Evolutionary conservation across 1,139 yeast genomes (phyloP).

Genomic region (Nakaseomyces delphensis): DNA sequence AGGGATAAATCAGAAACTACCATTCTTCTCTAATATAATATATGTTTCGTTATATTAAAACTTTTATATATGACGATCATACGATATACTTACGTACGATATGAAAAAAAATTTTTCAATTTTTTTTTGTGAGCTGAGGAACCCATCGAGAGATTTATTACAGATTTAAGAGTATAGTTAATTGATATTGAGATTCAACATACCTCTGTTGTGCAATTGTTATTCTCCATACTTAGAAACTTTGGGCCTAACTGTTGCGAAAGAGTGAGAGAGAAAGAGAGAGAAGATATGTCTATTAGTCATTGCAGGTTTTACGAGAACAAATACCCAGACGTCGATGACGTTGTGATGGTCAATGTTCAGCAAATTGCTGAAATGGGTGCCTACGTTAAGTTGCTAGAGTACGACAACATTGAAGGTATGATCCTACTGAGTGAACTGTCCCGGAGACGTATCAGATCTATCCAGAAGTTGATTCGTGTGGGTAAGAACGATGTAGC

Average conservation of each 20-base stretch:
- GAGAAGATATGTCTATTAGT: slow-evolving; percentile 58
- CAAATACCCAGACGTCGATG: slow-evolving; percentile 98
- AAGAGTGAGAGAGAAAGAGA: background rate
- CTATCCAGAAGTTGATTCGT: slow-evolving; percentile 93
- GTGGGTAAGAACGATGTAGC: slow-evolving; percentile 99
- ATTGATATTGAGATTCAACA: no score
- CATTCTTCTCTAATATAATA: no score
- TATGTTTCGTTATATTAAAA: no score
- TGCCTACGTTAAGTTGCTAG: slow-evolving; percentile 89
- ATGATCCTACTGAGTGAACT: slow-evolving; percentile 94
- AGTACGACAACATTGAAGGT: slow-evolving; percentile 97
- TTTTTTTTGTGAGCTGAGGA: no score
- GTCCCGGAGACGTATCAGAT: slow-evolving; percentile 97
- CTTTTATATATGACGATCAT: no score
- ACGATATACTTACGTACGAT: background rate
- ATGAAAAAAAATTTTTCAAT: background rate
- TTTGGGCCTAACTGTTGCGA: no score
- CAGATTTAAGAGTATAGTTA: background rate
- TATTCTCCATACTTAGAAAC: no score
- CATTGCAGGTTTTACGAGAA: slow-evolving; percentile 96
- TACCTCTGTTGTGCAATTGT: no score
- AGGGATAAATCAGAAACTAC: no score
- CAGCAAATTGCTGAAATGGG: slow-evolving; percentile 99
- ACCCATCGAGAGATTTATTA: no score
- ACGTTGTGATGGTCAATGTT: slow-evolving; percentile 97